Evolutionary conservation across 2,329 filamentous ascomycete species (phyloP), one percentile per base, ranked within the genome.

Genomic region (Emericellopsis cladophorae): DNA sequence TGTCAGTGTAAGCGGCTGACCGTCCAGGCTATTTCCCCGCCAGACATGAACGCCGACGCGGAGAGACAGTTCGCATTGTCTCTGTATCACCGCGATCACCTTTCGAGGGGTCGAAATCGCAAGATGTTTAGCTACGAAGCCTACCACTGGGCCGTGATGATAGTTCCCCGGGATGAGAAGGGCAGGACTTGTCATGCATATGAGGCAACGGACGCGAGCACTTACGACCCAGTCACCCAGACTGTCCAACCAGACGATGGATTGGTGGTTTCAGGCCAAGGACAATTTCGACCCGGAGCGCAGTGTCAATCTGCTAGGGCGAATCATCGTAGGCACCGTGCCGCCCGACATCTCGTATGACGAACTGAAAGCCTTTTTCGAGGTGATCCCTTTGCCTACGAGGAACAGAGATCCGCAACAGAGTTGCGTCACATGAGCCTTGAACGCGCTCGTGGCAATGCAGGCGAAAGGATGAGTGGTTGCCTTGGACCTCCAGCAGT

Each of bases 371-470:
- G 41, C 31, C 0, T 39, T 59, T 7, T 54, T 59, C 16, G 38
- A 31, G 1, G 23, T 10, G 9, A 40, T 60, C 26, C 52, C 48
- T 14, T 37, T 56, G 3, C 57, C 57, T 1, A 43, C 49, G 1
- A 60, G 56, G 44, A 53, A 59, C 18, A 55, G 42, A 14, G 36
- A 59, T 38, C 57, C 55, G 0, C 57, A 59, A 34, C 53, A 60
- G 44, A 58, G 54, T 42, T 58, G 56, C n/a, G 55, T 59, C 38
- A 54, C 54, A 11, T 59, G 57, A 56, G 44, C 39, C n/a, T 39
- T 46, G 18, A 42, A 51, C 44, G 55, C 55, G 1, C 49, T 60
- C 7, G 40, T 29, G 7, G 43, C 40, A 1, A 37, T 59, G 3
- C 56, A 58, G 42, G 40, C 15, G 7, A 43, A 46, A 23, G 51